Percentiles rank a stretch among this genome's conserved stretches.
These are phyloP conservation scores for Zygotorulaspora mrakii DNA, from an alignment of 1,139 yeast genomes.

Conservation along the genomic window DNA sequence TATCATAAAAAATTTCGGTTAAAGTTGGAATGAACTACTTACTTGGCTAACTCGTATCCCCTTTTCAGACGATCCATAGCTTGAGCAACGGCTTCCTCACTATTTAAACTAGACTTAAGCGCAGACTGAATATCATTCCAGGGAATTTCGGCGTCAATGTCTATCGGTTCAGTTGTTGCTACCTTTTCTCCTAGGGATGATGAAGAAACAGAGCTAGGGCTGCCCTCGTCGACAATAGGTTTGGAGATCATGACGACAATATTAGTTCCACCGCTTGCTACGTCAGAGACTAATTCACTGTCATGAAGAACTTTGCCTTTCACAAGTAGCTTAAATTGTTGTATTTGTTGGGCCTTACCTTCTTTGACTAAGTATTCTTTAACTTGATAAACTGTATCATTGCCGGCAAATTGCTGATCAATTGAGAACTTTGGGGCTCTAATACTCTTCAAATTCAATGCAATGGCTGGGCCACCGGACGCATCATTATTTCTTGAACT, in stretches of 20 bases:
- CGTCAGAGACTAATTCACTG: conserved; percentile 32
- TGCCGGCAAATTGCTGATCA: conserved; percentile 28
- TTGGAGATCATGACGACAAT: conserved; percentile 40
- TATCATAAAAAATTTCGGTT: not conserved
- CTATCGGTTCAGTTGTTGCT: conserved; percentile 5
- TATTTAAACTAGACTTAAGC: conserved; percentile 26
- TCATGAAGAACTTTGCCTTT: conserved; percentile 52
- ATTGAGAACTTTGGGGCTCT: conserved; percentile 45
- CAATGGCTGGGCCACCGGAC: conserved; percentile 11
- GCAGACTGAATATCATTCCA: conserved; percentile 38
- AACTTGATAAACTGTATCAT: conserved; percentile 40
- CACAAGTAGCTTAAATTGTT: conserved; percentile 42
- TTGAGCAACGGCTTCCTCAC: conserved; percentile 20
- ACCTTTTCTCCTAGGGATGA: no score
- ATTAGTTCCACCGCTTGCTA: conserved; percentile 24
- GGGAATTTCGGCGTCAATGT: conserved; percentile 28
- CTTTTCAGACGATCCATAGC: conserved; percentile 41
- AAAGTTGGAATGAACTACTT: conserved; percentile 1
- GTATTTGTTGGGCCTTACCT: conserved; percentile 26
- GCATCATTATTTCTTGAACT: conserved; percentile 7
- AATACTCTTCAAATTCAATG: conserved; percentile 42
- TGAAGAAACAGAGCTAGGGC: no score
- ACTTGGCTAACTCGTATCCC: conserved; percentile 40
- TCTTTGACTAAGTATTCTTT: conserved; percentile 38
- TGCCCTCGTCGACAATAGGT: no score